Evolutionary conservation across 2,329 filamentous ascomycete genomes (phyloP).

Genomic region (Coniochaeta sp.): DNA sequence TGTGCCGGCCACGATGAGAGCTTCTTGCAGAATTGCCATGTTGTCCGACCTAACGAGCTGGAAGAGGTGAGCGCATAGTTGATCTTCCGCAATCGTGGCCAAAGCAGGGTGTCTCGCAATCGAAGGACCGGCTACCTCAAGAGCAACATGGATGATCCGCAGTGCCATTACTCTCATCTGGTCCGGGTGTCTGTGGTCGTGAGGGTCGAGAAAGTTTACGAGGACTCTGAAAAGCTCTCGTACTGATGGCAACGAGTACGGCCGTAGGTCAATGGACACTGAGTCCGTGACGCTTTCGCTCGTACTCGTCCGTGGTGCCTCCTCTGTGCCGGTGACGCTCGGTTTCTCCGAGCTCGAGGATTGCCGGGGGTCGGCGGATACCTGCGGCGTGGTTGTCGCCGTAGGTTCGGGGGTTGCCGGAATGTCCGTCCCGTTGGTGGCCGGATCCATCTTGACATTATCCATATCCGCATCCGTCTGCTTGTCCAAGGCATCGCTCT

Average conservation of each 20-base stretch:
- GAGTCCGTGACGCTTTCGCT: slow-evolving; percentile 18
- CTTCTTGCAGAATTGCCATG: slow-evolving; percentile 89
- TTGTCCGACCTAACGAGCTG: slow-evolving; percentile 95
- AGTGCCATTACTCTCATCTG: slow-evolving; percentile 96
- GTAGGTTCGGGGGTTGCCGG: slow-evolving; percentile 12
- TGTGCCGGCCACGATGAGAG: slow-evolving; percentile 84
- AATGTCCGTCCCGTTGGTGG: slow-evolving; percentile 49
- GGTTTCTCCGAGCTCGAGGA: slow-evolving; percentile 36
- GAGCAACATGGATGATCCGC: slow-evolving; percentile 91
- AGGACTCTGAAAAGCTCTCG: slow-evolving; percentile 89
- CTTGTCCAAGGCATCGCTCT: slow-evolving; percentile 58
- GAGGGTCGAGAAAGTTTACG: slow-evolving; percentile 87
- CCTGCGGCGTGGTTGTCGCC: neutral
- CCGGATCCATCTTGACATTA: slow-evolving; percentile 77
- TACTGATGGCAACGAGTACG: slow-evolving; percentile 91
- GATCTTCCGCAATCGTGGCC: slow-evolving; percentile 83
- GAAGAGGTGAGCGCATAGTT: slow-evolving; percentile 88
- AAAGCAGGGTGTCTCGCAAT: slow-evolving; percentile 89
- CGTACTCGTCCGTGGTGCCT: slow-evolving; percentile 16
- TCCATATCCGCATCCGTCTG: slow-evolving; percentile 63
- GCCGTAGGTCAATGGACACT: slow-evolving; percentile 58
- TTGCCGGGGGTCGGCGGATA: slow-evolving; percentile 17
- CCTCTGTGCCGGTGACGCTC: slow-evolving; percentile 14
- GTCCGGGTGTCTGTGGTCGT: slow-evolving; percentile 88
- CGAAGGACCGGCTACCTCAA: slow-evolving; percentile 92